phyloP scores from a whole-genome alignment of 2,329 filamentous ascomycete genomes.

The Fusarium tricinctum region DNA sequence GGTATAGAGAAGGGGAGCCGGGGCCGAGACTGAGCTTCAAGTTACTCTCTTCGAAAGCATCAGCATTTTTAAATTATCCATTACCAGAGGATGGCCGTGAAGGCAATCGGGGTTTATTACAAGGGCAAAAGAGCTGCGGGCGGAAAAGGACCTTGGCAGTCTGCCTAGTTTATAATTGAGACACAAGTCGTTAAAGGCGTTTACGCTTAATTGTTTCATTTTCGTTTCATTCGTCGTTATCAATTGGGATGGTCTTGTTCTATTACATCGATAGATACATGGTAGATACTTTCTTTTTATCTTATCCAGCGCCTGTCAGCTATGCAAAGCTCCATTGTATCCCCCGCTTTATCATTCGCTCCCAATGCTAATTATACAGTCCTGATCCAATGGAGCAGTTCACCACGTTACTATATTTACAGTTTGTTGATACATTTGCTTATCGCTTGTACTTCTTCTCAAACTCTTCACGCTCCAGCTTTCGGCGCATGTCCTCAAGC shows the following conservation, averaged over 20 bases:
- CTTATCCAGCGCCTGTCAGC: constrained; percentile 19
- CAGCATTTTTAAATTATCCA: constrained; percentile 42
- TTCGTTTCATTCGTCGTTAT: constrained; percentile 1
- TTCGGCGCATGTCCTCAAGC: constrained; percentile 54
- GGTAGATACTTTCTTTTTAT: constrained; percentile 19
- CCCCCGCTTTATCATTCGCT: constrained; percentile 32
- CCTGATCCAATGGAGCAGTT: constrained; percentile 24
- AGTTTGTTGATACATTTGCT: constrained; percentile 34
- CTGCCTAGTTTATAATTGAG: constrained; percentile 45
- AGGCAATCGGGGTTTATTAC: background rate
- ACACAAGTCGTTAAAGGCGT: constrained; percentile 39
- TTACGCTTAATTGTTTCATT: constrained; percentile 21
- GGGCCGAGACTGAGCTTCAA: constrained; percentile 27
- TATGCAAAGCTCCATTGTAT: constrained; percentile 25
- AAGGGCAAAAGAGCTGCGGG: constrained; percentile 33
- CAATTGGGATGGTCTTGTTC: constrained; percentile 25
- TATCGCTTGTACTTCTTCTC: constrained; percentile 59
- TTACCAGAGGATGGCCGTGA: constrained; percentile 28
- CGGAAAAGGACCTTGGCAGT: constrained; percentile 41
- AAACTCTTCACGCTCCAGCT: constrained; percentile 57
- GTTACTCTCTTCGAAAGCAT: constrained; percentile 39
- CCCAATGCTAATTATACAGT: constrained; percentile 43
- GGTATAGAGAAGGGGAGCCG: constrained; percentile 36
- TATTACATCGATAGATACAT: constrained; percentile 39
- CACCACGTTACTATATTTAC: constrained; percentile 42